phyloP scores from a whole-genome alignment of 2,329 filamentous ascomycete species.

The Davidsoniella neocaledoniae region DNA sequence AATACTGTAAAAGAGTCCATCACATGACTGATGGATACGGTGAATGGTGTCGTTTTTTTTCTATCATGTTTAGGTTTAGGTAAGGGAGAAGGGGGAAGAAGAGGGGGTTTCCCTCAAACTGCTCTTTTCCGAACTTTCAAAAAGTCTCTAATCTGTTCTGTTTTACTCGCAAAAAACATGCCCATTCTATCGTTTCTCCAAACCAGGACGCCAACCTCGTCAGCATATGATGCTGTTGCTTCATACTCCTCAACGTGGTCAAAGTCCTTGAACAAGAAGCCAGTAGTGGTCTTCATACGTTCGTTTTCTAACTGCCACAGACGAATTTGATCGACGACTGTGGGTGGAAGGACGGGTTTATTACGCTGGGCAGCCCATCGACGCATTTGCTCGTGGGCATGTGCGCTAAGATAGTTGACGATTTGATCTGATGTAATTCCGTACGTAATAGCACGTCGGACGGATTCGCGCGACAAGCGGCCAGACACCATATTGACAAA shows the following conservation, averaged over 20 bases:
- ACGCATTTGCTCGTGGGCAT: constrained; percentile 90
- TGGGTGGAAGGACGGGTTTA: constrained; percentile 70
- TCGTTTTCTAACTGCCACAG: constrained; percentile 97
- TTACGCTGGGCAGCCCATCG: constrained; percentile 41
- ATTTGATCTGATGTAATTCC: constrained; percentile 95
- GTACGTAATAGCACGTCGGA: constrained; percentile 69
- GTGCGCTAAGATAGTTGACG: constrained; percentile 76
- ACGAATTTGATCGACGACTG: constrained; percentile 91
- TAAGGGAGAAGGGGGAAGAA: not conserved
- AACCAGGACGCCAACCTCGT: constrained; percentile 75
- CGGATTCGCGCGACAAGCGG: constrained; percentile 73
- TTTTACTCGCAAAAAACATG: constrained; percentile 81
- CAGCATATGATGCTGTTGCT: constrained; percentile 59
- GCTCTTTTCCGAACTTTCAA: constrained; percentile 47
- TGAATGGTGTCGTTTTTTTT: not conserved
- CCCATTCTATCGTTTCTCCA: constrained; percentile 69
- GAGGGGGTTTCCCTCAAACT: constrained; percentile 17
- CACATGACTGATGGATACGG: not conserved
- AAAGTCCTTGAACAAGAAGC: constrained; percentile 86
- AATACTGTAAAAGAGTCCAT: not conserved
- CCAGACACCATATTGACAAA: constrained; percentile 91
- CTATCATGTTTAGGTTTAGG: not conserved
- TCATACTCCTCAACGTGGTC: constrained; percentile 52
- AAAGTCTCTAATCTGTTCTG: constrained; percentile 76
- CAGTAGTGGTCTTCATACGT: constrained; percentile 67